Base-by-base conservation (phyloP, 2,329 filamentous ascomycete species). In the Verticillium nonalfalfae region DNA sequence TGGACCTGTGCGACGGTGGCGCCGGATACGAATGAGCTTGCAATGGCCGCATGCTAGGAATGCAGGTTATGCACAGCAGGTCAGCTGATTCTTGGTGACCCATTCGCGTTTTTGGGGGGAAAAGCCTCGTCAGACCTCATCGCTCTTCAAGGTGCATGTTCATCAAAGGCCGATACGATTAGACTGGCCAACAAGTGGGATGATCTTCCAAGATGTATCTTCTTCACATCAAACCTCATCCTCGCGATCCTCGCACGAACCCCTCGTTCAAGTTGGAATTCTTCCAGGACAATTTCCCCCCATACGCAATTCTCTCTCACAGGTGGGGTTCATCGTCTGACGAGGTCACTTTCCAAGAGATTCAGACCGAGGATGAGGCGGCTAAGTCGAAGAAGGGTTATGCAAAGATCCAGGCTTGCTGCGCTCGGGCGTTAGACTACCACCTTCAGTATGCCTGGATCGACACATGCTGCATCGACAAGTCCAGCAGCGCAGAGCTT, bases 261-360 rank as follows among this genome's bases (percentile, higher is more conserved):
- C 40, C 40, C 7, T 18, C 4, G 2, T 21, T 50, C 40, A 10
- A 18, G 7, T 63, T 73, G 6, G 60, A 70, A 55, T 61, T 60
- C 26, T 70, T 71, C 36, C 60, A 65, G 4, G 40, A 50, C 9
- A 21, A 50, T 9, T 50, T 50, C 59, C 63, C 0, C n/a, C 40
- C 40, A 10, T 73, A 73, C 21, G 69, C 70, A 40, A 71, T 72
- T 57, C 62, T 72, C 7, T 72, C 71, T 3, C 71, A 72, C 38
- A 71, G 68, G 1, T 72, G 71, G 71, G 66, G 66, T 21, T 50
- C 40, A 10, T 7, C n/a, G 11, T 31, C 58, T 9, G 69, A 64
- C 33, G 70, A 73, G 52, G 64, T 69, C 2, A 66, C 66, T 2
- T 68, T 68, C 39, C 66, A 71, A 57, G 69, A 73, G 33, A 60